phyloP scores from a whole-genome alignment of 495 filamentous ascomycete genomes.

The Xylaria venustula region DNA sequence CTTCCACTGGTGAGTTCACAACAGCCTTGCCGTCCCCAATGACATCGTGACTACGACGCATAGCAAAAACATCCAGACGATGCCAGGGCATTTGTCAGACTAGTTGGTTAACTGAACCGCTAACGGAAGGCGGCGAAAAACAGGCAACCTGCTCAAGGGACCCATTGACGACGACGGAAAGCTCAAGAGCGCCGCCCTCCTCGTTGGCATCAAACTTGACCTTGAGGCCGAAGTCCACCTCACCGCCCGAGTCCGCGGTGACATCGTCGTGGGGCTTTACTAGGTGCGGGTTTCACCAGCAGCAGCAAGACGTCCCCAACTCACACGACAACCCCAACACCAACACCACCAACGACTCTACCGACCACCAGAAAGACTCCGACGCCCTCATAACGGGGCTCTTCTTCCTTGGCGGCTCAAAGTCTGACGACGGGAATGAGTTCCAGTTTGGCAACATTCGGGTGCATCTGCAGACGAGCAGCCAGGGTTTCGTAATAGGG shows the following conservation, averaged over 20 bases:
- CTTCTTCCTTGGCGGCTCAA: conserved; percentile 11
- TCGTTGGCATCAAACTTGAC: conserved; percentile 46
- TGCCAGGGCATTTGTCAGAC: not conserved
- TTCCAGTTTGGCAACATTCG: conserved; percentile 11
- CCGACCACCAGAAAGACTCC: not conserved
- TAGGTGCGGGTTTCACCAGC: conserved; percentile 5
- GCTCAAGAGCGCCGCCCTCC: conserved; percentile 39
- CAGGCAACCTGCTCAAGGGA: conserved; percentile 38
- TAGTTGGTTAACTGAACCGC: conserved; percentile 8
- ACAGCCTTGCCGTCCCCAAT: not conserved
- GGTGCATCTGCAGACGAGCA: conserved; percentile 9
- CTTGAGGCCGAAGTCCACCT: conserved; percentile 44
- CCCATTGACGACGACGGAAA: conserved; percentile 39
- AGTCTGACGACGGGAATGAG: not conserved
- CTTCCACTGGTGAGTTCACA: conserved; percentile 27
- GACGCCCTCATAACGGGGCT: not conserved
- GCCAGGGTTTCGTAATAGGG: conserved; percentile 8
- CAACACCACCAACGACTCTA: not conserved
- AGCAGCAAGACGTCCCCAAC: not conserved
- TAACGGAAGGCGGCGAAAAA: conserved; percentile 6
- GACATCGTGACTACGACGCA: not conserved
- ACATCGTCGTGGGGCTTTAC: conserved; percentile 34
- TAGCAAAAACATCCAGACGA: not conserved
- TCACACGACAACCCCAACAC: not conserved
- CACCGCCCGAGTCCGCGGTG: conserved; percentile 40